phyloP scores from a whole-genome alignment of 176 grass and related monocot genomes.

The Secale cereale region DNA sequence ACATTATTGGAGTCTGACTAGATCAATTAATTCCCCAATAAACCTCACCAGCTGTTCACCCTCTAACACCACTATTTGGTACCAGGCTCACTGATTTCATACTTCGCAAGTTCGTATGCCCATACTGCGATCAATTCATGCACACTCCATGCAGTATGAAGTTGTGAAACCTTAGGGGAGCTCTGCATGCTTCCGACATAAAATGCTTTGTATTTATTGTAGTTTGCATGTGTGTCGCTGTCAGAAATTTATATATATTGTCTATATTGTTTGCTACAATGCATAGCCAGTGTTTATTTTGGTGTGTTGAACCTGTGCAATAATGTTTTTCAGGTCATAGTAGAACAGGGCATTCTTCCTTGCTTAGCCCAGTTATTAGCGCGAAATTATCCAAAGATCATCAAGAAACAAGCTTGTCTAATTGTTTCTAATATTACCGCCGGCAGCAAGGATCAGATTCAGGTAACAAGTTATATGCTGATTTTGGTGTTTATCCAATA shows the following conservation, averaged over 20 bases:
- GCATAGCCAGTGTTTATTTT: neutral
- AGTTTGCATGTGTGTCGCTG: neutral
- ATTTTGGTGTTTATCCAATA: neutral
- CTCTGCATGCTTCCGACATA: neutral
- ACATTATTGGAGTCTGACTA: neutral
- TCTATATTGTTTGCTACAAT: neutral
- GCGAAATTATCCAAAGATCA: slow-evolving; percentile 39
- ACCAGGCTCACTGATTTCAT: neutral
- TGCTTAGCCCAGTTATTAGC: slow-evolving; percentile 40
- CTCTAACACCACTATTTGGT: neutral
- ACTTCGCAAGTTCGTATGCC: neutral
- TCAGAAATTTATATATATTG: neutral
- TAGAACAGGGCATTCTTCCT: slow-evolving; percentile 57
- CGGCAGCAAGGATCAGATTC: slow-evolving; percentile 71
- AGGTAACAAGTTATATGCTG: slow-evolving; percentile 39
- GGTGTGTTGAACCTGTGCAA: neutral
- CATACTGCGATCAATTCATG: neutral
- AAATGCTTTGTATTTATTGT: neutral
- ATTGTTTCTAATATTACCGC: slow-evolving; percentile 66
- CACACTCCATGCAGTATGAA: neutral
- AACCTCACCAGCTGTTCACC: neutral
- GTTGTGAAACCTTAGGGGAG: neutral
- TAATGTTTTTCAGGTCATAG: slow-evolving; percentile 51
- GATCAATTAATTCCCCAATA: neutral
- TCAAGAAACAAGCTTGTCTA: slow-evolving; percentile 73